Conservation (phyloP, 2,329 filamentous ascomycete genomes). For the Pseudopithomyces maydicus region DNA sequence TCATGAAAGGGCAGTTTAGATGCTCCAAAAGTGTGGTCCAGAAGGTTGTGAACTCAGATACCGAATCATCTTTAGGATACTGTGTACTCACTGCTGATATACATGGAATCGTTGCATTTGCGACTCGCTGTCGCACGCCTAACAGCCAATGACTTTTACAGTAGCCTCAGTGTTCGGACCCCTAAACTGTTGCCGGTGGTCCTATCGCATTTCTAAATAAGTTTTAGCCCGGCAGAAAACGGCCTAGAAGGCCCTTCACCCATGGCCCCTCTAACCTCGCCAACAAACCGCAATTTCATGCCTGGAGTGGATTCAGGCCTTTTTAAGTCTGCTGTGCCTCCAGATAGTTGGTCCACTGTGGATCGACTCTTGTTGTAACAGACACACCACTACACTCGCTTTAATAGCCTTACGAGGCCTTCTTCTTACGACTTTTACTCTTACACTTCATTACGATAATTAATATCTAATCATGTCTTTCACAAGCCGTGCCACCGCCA, state of each 20-base stretch:
- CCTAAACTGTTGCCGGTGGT: background rate
- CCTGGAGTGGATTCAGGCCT: background rate
- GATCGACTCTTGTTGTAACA: background rate
- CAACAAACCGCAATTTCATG: background rate
- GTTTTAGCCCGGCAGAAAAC: background rate
- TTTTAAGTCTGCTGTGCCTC: background rate
- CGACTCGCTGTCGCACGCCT: background rate
- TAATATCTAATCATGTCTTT: conserved; percentile 35
- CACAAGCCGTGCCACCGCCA: conserved; percentile 26
- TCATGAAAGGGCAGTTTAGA: background rate
- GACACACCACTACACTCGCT: background rate
- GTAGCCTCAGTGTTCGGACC: background rate
- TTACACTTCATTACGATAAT: conserved; percentile 7
- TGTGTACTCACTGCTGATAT: background rate
- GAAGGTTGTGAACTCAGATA: background rate
- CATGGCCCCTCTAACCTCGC: background rate
- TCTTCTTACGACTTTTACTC: background rate
- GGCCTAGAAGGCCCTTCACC: background rate
- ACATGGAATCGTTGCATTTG: background rate
- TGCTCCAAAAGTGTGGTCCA: background rate
- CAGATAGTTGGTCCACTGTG: background rate
- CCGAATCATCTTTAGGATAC: background rate
- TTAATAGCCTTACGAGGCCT: background rate
- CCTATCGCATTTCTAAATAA: background rate
- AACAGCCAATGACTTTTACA: background rate